Conservation (phyloP, 1,284 basidiomycete species). For the Cerioporus squamosus region DNA sequence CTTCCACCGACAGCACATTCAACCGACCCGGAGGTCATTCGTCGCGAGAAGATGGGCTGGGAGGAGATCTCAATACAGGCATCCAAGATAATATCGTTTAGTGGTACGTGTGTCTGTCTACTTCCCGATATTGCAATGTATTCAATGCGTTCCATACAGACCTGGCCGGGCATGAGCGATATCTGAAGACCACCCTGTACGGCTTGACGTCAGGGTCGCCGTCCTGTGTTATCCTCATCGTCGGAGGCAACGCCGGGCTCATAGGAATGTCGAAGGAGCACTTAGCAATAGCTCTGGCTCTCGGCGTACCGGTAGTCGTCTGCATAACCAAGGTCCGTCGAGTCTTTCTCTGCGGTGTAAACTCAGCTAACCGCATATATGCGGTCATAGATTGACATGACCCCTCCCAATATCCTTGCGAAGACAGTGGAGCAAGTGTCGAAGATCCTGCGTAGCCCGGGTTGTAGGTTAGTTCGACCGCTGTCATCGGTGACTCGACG, state of each 20-base stretch:
- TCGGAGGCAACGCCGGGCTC: constrained; percentile 93
- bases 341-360: not conserved
- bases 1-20: constrained; percentile 65
- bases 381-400: constrained; percentile 87
- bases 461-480: constrained; percentile 69
- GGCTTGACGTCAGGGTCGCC: constrained; percentile 94
- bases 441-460: constrained; percentile 93
- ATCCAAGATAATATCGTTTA: constrained; percentile 95
- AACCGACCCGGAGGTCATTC: constrained; percentile 62
- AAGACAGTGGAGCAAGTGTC: constrained; percentile 92
- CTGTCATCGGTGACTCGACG: constrained; percentile 7
- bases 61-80: constrained; percentile 93
- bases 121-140: not conserved
- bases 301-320: constrained; percentile 93
- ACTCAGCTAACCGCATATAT: not conserved
- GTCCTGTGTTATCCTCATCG: constrained; percentile 95
- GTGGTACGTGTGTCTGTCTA: constrained; percentile 51
- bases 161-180: constrained; percentile 89
- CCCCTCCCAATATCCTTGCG: constrained; percentile 87
- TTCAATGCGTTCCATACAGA: constrained; percentile 48
- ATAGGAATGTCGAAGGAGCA: constrained; percentile 99
- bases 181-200: constrained; percentile 93
- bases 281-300: constrained; percentile 90
- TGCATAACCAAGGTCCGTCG: constrained; percentile 92
- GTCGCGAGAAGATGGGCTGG: constrained; percentile 91